Evolutionary conservation across 345 rosid species (phyloP).

Genomic region (Raphanus sativus): DNA sequence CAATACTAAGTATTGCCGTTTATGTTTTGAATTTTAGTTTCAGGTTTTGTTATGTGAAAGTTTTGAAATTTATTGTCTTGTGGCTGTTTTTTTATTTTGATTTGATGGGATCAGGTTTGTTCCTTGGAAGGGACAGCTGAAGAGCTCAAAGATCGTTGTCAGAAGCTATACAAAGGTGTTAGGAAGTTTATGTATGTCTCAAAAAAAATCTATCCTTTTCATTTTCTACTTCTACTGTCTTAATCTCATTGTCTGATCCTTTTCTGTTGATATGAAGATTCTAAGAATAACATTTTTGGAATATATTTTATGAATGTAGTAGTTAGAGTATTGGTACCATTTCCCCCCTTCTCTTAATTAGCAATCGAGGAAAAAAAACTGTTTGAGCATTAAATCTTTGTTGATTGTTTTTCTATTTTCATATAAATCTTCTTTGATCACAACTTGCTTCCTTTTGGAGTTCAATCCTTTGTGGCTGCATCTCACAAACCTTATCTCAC

Average conservation of each 20-base stretch:
- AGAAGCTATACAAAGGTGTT: constrained; percentile 63
- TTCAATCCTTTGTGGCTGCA: neutral
- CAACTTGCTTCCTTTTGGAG: neutral
- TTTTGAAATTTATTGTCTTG: neutral
- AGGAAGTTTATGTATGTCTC: constrained; percentile 62
- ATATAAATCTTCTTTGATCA: neutral
- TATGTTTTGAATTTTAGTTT: neutral
- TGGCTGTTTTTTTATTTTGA: neutral
- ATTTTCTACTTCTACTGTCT: neutral
- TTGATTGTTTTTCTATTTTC: constrained; percentile 1
- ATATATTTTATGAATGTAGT: neutral
- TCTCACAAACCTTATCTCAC: neutral
- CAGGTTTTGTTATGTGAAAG: neutral
- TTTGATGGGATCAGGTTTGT: constrained; percentile 47
- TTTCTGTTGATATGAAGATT: neutral
- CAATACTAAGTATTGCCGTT: neutral
- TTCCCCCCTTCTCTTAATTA: constrained; percentile 14
- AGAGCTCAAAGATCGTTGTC: constrained; percentile 78
- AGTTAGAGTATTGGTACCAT: neutral
- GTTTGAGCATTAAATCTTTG: neutral
- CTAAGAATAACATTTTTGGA: constrained; percentile 2
- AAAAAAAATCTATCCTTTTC: neutral
- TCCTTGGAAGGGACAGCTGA: constrained; percentile 65
- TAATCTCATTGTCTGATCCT: neutral
- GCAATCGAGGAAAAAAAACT: neutral